Percentiles rank a stretch among this genome's conserved stretches.
Conservation (phyloP, 345 rosid species). For the Kernera saxatilis region DNA sequence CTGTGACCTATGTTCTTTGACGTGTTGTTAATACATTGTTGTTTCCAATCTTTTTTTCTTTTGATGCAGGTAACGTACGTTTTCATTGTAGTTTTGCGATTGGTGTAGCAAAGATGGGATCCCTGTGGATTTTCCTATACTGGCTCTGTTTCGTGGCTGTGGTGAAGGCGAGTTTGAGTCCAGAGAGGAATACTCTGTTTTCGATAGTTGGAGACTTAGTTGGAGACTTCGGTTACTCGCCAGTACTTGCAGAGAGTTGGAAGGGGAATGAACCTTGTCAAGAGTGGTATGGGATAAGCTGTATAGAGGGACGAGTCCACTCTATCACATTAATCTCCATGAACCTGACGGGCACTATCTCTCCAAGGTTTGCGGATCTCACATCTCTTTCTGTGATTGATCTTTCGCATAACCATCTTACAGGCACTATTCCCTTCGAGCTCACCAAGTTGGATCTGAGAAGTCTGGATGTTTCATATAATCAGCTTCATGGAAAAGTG, state of each 20-base stretch:
- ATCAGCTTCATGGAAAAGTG: neutral
- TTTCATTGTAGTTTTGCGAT: too few relatives aligned
- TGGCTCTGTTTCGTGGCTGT: too few relatives aligned
- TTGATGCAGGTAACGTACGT: too few relatives aligned
- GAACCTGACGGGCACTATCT: neutral
- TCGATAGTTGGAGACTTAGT: too few relatives aligned
- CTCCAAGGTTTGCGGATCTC: neutral
- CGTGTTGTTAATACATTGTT: too few relatives aligned
- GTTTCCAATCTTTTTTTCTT: too few relatives aligned
- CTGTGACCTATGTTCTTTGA: too few relatives aligned
- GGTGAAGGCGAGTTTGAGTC: too few relatives aligned
- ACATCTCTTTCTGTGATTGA: neutral
- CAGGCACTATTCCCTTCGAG: neutral
- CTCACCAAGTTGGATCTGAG: neutral
- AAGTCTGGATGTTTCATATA: neutral
- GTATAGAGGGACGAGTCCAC: neutral
- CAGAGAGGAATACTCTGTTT: too few relatives aligned
- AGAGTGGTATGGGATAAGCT: neutral
- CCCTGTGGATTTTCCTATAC: too few relatives aligned
- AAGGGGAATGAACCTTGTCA: neutral
- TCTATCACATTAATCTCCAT: neutral
- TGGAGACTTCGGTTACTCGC: neutral
- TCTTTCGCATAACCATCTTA: neutral
- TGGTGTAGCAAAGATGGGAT: too few relatives aligned
- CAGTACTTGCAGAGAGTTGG: neutral